Evolutionary conservation across 805 yeast species (phyloP).

Genomic region (Zygosaccharomyces lentus): DNA sequence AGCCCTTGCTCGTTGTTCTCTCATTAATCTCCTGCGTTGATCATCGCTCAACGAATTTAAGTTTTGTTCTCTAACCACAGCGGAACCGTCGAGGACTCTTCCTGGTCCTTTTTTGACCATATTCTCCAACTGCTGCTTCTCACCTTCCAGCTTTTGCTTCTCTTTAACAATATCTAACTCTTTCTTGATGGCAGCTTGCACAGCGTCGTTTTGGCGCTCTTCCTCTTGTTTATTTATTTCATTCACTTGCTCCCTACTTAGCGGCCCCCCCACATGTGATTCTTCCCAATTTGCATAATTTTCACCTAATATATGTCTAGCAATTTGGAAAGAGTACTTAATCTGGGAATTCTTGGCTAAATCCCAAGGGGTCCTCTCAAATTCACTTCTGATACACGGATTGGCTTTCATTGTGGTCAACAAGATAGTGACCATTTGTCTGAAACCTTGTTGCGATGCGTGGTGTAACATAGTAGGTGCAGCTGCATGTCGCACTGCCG

Average conservation of each 20-base stretch:
- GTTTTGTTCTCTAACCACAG: conserved; percentile 37
- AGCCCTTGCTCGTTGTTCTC: conserved; percentile 94
- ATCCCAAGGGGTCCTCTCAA: conserved; percentile 68
- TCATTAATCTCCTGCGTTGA: conserved; percentile 72
- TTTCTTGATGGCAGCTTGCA: conserved; percentile 29
- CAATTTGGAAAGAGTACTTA: conserved; percentile 58
- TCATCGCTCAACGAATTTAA: conserved; percentile 63
- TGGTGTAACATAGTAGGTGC: conserved; percentile 74
- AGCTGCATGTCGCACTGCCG: conserved; percentile 48
- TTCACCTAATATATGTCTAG: conserved; percentile 68
- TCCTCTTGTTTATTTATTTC: conserved; percentile 38
- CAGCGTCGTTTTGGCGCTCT: conserved; percentile 39
- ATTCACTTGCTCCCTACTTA: conserved; percentile 53
- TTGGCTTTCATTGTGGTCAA: conserved; percentile 64
- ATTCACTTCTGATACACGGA: conserved; percentile 51
- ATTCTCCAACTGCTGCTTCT: conserved; percentile 10
- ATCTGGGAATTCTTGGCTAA: conserved; percentile 47
- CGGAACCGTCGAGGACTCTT: conserved; percentile 28
- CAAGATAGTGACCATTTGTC: conserved; percentile 60
- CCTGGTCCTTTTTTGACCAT: conserved; percentile 38
- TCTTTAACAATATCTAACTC: conserved; percentile 31
- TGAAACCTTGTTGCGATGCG: conserved; percentile 64
- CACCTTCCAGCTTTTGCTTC: conserved; percentile 14
- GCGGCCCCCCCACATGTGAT: conserved; percentile 60
- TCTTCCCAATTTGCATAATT: conserved; percentile 60